Conservation (phyloP, 306 rosid species). For the Corylus americana region DNA sequence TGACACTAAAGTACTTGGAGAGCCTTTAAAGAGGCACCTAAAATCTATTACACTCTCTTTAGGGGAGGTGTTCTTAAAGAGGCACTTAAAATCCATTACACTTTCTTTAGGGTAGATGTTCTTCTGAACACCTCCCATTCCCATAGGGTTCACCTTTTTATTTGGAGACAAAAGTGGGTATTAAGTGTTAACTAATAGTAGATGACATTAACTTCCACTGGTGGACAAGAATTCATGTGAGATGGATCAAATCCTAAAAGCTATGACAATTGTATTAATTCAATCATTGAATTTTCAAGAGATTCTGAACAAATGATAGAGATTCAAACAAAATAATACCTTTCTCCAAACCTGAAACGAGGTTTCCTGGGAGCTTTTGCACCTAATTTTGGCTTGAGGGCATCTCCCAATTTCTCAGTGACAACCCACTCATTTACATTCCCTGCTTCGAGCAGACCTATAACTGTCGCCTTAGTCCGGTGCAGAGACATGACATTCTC, state of each 20-base stretch:
- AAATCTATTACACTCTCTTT: not conserved
- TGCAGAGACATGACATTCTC: constrained; percentile 96
- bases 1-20: not conserved
- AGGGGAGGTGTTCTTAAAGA: not conserved
- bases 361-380: constrained; percentile 58
- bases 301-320: not conserved
- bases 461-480: constrained; percentile 85
- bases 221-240: no score
- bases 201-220: no score
- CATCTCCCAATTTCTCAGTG: constrained; percentile 92
- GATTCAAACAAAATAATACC: constrained; percentile 38
- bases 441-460: constrained; percentile 82
- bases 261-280: no score
- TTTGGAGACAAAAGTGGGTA: not conserved
- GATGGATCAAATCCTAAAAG: no score
- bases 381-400: constrained; percentile 64
- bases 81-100: not conserved
- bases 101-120: not conserved
- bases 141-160: not conserved
- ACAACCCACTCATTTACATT: constrained; percentile 93
- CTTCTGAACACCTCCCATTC: not conserved
- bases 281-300: not conserved
- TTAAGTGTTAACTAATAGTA: no score
- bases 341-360: constrained; percentile 52
- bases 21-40: not conserved